phyloP scores from a whole-genome alignment of 257 asterid genomes.

The Solanum chmielewskii region DNA sequence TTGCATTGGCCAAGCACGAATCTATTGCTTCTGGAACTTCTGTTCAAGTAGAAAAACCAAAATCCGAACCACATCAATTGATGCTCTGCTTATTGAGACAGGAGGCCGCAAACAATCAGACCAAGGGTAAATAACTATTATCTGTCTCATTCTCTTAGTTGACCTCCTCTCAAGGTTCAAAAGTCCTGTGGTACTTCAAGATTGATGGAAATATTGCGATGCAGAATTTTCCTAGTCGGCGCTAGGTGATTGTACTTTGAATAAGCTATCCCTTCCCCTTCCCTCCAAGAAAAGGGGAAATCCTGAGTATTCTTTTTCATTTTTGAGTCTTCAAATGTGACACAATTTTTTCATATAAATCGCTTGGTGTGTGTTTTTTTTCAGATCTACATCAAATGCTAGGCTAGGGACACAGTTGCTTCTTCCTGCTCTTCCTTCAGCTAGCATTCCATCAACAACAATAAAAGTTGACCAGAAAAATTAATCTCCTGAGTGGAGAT shows the following conservation, averaged over 20 bases:
- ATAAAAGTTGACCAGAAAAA: conserved; percentile 39
- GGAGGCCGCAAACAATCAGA: conserved; percentile 27
- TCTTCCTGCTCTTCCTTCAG: conserved; percentile 54
- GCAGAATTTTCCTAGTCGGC: not conserved
- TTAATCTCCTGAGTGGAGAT: conserved; percentile 97
- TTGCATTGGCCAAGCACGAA: conserved; percentile 78
- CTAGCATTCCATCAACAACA: conserved; percentile 34
- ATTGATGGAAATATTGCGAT: not conserved
- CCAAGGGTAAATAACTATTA: conserved; percentile 39
- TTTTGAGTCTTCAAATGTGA: not conserved
- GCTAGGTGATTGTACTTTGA: not conserved
- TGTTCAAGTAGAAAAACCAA: conserved; percentile 39
- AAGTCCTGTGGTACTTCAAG: not conserved
- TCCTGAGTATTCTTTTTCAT: not conserved
- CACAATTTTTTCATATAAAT: not conserved
- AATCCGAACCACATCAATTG: conserved; percentile 42
- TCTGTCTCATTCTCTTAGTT: not conserved
- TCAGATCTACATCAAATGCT: conserved; percentile 58
- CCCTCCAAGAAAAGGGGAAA: not conserved
- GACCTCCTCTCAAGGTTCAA: not conserved
- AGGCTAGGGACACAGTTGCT: conserved; percentile 44
- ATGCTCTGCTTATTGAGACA: conserved; percentile 68
- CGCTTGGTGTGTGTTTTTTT: not conserved
- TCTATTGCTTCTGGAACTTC: conserved; percentile 63
- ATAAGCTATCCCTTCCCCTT: not conserved